Evolutionary conservation across 1,284 basidiomycete genomes (phyloP).

Genomic region (Rhodofomes roseus): DNA sequence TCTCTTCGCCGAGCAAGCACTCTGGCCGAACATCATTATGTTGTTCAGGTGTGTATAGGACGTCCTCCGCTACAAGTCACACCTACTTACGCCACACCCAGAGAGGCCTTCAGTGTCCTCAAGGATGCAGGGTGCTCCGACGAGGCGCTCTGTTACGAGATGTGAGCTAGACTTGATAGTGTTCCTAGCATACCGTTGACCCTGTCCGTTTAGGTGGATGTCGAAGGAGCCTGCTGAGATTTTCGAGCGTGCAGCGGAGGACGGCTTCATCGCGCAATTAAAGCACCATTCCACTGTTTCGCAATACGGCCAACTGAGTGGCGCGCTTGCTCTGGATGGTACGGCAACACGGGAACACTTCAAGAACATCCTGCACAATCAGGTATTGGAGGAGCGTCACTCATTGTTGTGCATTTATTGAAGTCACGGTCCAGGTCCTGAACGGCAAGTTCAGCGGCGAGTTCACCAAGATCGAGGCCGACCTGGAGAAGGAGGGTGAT

Average conservation of each 20-base stretch:
- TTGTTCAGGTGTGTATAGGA: conserved; percentile 44
- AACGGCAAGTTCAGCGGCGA: conserved; percentile 57
- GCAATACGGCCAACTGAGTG: conserved; percentile 59
- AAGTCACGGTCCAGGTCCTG: conserved; percentile 37
- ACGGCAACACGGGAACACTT: conserved; percentile 46
- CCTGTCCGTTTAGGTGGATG: conserved; percentile 52
- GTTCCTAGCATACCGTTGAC: background rate
- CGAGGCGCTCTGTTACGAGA: conserved; percentile 64
- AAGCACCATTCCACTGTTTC: conserved; percentile 62
- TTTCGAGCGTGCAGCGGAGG: conserved; percentile 64
- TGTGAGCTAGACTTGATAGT: conserved; percentile 33
- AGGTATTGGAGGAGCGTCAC: conserved; percentile 29
- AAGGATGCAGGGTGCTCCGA: conserved; percentile 67
- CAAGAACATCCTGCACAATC: conserved; percentile 55
- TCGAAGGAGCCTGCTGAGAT: conserved; percentile 71
- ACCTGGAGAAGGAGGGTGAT: conserved; percentile 54
- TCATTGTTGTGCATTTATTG: background rate
- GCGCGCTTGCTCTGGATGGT: conserved; percentile 54
- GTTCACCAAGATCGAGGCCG: conserved; percentile 53
- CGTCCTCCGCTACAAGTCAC: background rate
- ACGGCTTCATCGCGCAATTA: conserved; percentile 57
- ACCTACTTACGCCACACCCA: conserved; percentile 16
- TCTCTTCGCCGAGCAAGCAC: conserved; percentile 60
- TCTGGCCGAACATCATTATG: conserved; percentile 68
- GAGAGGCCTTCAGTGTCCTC: conserved; percentile 58